Evolutionary conservation across 2,329 filamentous ascomycete genomes (phyloP).

Genomic region (Cytospora piceicola): DNA sequence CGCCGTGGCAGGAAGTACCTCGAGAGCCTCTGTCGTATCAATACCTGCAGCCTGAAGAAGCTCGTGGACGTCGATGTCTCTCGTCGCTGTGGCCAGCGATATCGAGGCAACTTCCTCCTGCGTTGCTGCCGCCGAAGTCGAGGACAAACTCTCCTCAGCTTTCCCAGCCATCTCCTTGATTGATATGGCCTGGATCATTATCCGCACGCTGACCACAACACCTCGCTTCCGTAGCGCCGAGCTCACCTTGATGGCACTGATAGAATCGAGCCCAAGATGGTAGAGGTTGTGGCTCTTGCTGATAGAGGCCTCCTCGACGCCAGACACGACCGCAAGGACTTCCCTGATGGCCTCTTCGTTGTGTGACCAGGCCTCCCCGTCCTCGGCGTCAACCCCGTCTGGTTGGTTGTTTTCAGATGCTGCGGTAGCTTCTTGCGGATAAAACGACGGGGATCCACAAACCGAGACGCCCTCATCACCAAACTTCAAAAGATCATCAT

Average conservation of each 20-base stretch:
- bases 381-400: slow-evolving; percentile 17
- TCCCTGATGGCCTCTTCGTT: slow-evolving; percentile 47
- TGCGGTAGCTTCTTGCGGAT: slow-evolving; percentile 18
- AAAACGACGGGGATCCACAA: slow-evolving; percentile 62
- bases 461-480: slow-evolving; percentile 59
- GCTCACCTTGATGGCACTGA: slow-evolving; percentile 84
- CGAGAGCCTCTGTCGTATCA: slow-evolving; percentile 51
- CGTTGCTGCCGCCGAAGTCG: background rate
- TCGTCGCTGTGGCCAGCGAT: slow-evolving; percentile 39
- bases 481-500: slow-evolving; percentile 59
- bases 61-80: slow-evolving; percentile 42
- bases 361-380: slow-evolving; percentile 40
- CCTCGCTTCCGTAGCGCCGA: slow-evolving; percentile 68
- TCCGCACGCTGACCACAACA: slow-evolving; percentile 68
- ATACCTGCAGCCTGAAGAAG: slow-evolving; percentile 50
- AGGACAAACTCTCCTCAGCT: background rate
- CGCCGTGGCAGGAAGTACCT: slow-evolving; percentile 69
- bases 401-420: slow-evolving; percentile 1
- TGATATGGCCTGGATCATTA: slow-evolving; percentile 69
- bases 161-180: slow-evolving; percentile 60
- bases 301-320: slow-evolving; percentile 61
- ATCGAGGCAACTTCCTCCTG: background rate
- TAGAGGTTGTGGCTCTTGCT: slow-evolving; percentile 69
- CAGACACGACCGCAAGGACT: slow-evolving; percentile 62
- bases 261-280: slow-evolving; percentile 87